phyloP scores from a whole-genome alignment of 306 rosid species.

The Cucumis melo region DNA sequence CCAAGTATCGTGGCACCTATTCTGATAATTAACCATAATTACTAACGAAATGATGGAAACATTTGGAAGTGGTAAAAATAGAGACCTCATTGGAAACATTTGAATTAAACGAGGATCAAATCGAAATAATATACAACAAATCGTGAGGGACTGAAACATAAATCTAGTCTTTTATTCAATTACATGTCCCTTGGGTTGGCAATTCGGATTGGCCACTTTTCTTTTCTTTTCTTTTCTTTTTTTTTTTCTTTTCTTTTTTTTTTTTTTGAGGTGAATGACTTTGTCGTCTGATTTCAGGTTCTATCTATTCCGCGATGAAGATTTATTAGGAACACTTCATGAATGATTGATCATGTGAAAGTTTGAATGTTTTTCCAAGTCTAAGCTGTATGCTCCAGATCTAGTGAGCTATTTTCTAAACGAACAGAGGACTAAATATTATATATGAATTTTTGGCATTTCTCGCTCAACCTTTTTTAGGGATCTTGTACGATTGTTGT shows the following conservation, averaged over 20 bases:
- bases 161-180: background rate
- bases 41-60: too few relatives aligned
- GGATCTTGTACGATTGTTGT: too few relatives aligned
- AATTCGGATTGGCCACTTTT: background rate
- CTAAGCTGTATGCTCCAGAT: background rate
- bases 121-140: background rate
- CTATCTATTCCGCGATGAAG: constrained; percentile 33
- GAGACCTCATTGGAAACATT: background rate
- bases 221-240: too few relatives aligned
- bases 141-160: background rate
- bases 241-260: too few relatives aligned
- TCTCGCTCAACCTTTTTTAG: background rate
- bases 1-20: too few relatives aligned
- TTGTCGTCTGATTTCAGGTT: constrained; percentile 19
- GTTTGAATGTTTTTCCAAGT: background rate
- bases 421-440: background rate
- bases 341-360: constrained; percentile 17
- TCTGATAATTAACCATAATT: too few relatives aligned
- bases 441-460: background rate
- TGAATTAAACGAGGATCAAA: background rate
- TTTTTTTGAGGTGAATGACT: background rate
- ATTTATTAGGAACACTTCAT: constrained; percentile 40
- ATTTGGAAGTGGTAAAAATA: too few relatives aligned
- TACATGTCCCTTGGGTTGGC: background rate
- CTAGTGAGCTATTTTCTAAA: background rate